Evolutionary conservation across 2,329 filamentous ascomycete species (phyloP).

Genomic region (Daldinia sp.): DNA sequence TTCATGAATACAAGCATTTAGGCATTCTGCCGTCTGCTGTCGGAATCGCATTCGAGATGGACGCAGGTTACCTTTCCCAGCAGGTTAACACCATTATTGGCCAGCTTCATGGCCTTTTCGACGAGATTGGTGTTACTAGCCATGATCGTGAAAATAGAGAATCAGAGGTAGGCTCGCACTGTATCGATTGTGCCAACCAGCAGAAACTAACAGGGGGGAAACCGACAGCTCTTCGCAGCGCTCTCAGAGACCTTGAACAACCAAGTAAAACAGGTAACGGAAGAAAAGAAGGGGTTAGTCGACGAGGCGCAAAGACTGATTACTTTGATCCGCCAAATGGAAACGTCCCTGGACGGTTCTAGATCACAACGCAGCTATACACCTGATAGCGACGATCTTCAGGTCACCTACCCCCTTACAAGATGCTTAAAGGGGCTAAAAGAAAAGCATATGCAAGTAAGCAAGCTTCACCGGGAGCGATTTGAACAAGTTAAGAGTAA

Average conservation of each 20-base stretch:
- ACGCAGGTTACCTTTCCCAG: conserved; percentile 90
- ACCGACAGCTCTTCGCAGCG: conserved; percentile 80
- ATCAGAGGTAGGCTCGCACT: conserved; percentile 73
- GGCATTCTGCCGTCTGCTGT: conserved; percentile 14
- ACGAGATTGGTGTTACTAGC: conserved; percentile 93
- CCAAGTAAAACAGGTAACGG: conserved; percentile 83
- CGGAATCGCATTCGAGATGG: conserved; percentile 62
- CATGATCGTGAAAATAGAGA: conserved; percentile 93
- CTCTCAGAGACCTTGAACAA: conserved; percentile 91
- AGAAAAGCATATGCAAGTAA: conserved; percentile 84
- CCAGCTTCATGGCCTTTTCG: conserved; percentile 93
- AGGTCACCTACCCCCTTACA: conserved; percentile 83
- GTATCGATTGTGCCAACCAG: background rate
- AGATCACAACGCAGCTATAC: conserved; percentile 71
- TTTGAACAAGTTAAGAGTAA: conserved; percentile 95
- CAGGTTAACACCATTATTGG: conserved; percentile 95
- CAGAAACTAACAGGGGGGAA: conserved; percentile 28
- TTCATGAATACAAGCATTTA: conserved; percentile 17
- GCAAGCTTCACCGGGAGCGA: conserved; percentile 85
- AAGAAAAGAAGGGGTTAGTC: conserved; percentile 89
- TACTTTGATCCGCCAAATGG: conserved; percentile 90
- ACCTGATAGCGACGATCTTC: conserved; percentile 68
- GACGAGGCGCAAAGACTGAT: conserved; percentile 89
- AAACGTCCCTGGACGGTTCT: conserved; percentile 82
- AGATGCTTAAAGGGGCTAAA: conserved; percentile 81